Base-by-base conservation (phyloP, 2,329 filamentous ascomycete species). In the Anthostomella pinea region DNA sequence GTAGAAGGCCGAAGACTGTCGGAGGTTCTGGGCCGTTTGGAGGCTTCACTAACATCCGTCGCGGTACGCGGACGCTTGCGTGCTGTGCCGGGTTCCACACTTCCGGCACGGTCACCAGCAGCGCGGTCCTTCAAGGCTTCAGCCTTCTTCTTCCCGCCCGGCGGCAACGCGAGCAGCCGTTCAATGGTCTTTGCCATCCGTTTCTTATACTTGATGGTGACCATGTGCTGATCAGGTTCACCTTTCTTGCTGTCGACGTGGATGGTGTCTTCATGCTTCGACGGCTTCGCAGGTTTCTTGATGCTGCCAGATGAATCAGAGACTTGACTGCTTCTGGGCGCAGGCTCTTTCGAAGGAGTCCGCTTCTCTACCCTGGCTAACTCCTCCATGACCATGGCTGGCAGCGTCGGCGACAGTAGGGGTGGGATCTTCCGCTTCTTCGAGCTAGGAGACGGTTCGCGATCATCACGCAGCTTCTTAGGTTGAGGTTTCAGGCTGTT, bases 321-420 rank as follows among this genome's bases (percentile, higher is more conserved):
- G 8, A 46, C 38, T 21, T 59, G 58, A 17, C 38, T 43, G 16
- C 39, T 54, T 38, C 46, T 55, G 33, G 53, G 51, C 23, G 37
- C 43, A 7, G 38, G 23, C 22, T 55, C 53, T 37, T 58, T 60
- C 17, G 43, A 42, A 13, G 48, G 29, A 34, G 52, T 43, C 14
- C 49, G 56, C 32, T 57, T 63, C 38, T 63, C 60, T n/a, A 58
- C 24, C 19, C 57, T 63, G 11, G 59, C 62, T 11, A 73, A 56
- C 19, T 69, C 67, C 38, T 66, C 69, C 42, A 79, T 72, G 0
- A 80, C 59, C 13, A 69, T 54, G 0, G 72, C 62, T 1, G 76
- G 76, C 6, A 80, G 54, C 0, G 75, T 79, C 0, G 76, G 76
- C 1, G 76, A 80, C 8, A 80, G 60, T 6, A 79, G 59, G 0